A percentile compares a stretch with the other conserved stretches of the same genome.
Conservation (phyloP, 495 filamentous ascomycete species). For the Recurvomyces mirabilis region DNA sequence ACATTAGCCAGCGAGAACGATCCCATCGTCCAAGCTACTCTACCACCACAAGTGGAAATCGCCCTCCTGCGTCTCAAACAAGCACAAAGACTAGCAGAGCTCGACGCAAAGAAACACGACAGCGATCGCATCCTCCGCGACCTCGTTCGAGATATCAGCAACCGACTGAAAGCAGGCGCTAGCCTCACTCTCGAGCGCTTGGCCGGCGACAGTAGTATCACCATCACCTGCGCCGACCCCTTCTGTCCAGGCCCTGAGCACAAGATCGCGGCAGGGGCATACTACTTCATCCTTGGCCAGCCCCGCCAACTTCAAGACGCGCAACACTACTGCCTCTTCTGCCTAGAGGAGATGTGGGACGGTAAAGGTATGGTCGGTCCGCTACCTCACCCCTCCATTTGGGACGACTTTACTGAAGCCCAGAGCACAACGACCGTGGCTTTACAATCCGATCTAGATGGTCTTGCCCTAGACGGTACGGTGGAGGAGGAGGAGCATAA, state of each 20-base stretch:
- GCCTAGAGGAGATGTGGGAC: slow-evolving; percentile 8
- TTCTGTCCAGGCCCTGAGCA: background rate
- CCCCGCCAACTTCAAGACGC: background rate
- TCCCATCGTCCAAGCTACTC: background rate
- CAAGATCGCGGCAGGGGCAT: background rate
- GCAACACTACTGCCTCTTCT: slow-evolving; percentile 2
- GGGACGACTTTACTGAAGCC: background rate
- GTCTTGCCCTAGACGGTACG: background rate
- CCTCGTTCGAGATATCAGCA: slow-evolving; percentile 3
- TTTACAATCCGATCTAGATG: background rate
- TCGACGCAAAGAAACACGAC: background rate
- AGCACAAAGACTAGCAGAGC: background rate
- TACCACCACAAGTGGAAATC: background rate
- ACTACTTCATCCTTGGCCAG: slow-evolving; percentile 1
- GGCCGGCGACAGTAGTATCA: background rate
- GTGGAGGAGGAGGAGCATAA: background rate
- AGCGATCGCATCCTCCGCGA: background rate
- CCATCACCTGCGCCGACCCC: background rate
- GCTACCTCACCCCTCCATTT: too few species aligned
- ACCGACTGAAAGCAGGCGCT: background rate
- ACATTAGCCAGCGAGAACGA: background rate
- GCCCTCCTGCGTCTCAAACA: background rate
- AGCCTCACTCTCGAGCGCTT: slow-evolving; percentile 3
- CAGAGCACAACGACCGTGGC: background rate
- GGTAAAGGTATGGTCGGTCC: slow-evolving; percentile 5